Base-by-base conservation (phyloP, 2,329 filamentous ascomycete species). In the Colletotrichum simmondsii region DNA sequence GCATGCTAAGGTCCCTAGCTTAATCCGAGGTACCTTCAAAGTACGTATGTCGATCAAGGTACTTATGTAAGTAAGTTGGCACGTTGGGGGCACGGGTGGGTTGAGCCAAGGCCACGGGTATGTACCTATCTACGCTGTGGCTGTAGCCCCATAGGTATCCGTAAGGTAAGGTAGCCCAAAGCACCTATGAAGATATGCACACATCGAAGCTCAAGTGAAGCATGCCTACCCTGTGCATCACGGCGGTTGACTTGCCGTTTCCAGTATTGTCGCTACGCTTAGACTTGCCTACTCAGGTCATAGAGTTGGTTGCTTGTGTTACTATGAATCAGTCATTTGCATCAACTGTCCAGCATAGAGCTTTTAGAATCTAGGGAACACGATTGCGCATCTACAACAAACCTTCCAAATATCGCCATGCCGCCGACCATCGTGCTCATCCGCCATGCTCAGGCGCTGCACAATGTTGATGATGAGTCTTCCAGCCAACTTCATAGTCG, bases 361-460 rank as follows among this genome's bases (percentile, higher is more conserved):
- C 19, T 49, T 19, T 7, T 11, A 49, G 42, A n/a, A 10, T 49
- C 42, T 49, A 19, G 19, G 19, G 42, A 49, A 22, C 37, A 7
- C 14, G 26, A 52, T 22, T 14, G 12, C 14, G 8, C 3, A 22
- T 10, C 28, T 12, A 4, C 14, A 22, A 6, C 26, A 2, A 22
- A 30, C 5, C 16, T 5, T 30, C 16, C 14, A 46, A n/a, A 11
- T 7, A n/a, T 30, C 30, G 76, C 46, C 24, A 90, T 90, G 88
- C 78, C 88, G 64, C 88, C 88, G 1, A 89, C 85, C 0, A 77
- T 98, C 72, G 93, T 98, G 76, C 87, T 98, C 78, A 92, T 98
- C 78, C 93, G 96, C 77, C 96, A 98, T 87, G 96, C 94, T 19
- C 94, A 98, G 82, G 89, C 86, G 10, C 78, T 85, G n/a, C 89